These are phyloP conservation scores for Darksidea phi DNA, from an alignment of 495 filamentous ascomycete genomes.

Conservation along the genomic window DNA sequence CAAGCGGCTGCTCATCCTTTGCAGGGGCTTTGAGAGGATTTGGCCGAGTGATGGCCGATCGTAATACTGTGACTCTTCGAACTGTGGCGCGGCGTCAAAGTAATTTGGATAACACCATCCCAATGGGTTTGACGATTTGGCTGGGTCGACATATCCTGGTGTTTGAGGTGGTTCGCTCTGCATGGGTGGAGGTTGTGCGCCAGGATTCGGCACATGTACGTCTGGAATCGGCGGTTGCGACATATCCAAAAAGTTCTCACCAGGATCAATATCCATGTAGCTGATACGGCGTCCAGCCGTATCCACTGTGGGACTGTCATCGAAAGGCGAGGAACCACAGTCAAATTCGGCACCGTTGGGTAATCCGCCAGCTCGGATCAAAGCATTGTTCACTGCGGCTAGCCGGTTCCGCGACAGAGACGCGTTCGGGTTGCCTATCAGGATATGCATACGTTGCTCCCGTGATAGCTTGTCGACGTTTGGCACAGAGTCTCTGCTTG, in stretches of 20 bases:
- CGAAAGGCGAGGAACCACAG: constrained; percentile 3
- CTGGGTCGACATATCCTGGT: constrained; percentile 15
- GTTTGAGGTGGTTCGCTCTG: constrained; percentile 4
- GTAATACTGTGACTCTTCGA: constrained; percentile 30
- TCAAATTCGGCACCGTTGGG: background rate
- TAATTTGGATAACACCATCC: constrained; percentile 28
- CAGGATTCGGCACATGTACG: background rate
- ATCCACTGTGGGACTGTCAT: constrained; percentile 9
- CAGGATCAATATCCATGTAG: constrained; percentile 33
- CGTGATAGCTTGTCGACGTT: constrained; percentile 12
- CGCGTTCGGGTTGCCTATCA: constrained; percentile 20
- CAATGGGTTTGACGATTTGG: constrained; percentile 22
- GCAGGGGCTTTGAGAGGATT: constrained; percentile 19
- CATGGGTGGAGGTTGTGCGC: background rate
- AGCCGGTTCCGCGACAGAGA: constrained; percentile 12
- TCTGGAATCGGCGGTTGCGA: constrained; percentile 13
- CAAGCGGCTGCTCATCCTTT: constrained; percentile 16
- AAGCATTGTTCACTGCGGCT: constrained; percentile 18
- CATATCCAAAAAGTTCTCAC: constrained; percentile 15
- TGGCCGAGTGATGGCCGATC: constrained; percentile 22
- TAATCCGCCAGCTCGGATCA: constrained; percentile 12
- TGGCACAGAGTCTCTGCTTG: constrained; percentile 26
- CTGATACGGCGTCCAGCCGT: constrained; percentile 24
- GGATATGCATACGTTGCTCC: constrained; percentile 27
- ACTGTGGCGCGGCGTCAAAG: constrained; percentile 23